Evolutionary conservation across 768 basidiomycete genomes (phyloP).

Genomic region (Cystoderma amianthinum): DNA sequence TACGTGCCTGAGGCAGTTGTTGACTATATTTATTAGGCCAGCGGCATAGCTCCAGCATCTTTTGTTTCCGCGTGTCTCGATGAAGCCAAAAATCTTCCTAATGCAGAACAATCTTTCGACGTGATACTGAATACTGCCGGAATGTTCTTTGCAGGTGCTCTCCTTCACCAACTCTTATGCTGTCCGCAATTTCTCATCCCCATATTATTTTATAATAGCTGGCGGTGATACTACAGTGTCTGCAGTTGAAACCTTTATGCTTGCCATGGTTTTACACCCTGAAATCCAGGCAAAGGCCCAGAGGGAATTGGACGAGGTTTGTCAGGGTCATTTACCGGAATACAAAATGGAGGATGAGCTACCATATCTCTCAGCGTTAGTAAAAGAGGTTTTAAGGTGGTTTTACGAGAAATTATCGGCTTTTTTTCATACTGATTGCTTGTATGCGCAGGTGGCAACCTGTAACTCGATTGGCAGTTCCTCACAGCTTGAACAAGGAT

Average conservation of each 20-base stretch:
- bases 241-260: not conserved
- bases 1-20: no score
- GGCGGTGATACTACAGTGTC: not conserved
- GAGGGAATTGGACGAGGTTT: not conserved
- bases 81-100: no score
- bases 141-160: not conserved
- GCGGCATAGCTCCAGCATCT: no score
- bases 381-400: constrained; percentile 1
- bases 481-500: no score
- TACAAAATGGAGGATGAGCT: not conserved
- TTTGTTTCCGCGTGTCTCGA: no score
- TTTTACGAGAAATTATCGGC: no score
- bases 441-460: no score
- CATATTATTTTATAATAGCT: not conserved
- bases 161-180: not conserved
- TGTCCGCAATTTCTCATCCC: not conserved
- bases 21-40: no score
- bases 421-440: not conserved
- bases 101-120: no score
- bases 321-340: not conserved
- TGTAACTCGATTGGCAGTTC: no score
- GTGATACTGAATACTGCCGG: not conserved
- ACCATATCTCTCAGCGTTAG: not conserved
- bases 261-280: not conserved
- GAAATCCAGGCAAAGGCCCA: not conserved